These are phyloP conservation scores for Wickerhamomyces silvicola DNA, from an alignment of 805 yeast genomes.

Conservation along the genomic window DNA sequence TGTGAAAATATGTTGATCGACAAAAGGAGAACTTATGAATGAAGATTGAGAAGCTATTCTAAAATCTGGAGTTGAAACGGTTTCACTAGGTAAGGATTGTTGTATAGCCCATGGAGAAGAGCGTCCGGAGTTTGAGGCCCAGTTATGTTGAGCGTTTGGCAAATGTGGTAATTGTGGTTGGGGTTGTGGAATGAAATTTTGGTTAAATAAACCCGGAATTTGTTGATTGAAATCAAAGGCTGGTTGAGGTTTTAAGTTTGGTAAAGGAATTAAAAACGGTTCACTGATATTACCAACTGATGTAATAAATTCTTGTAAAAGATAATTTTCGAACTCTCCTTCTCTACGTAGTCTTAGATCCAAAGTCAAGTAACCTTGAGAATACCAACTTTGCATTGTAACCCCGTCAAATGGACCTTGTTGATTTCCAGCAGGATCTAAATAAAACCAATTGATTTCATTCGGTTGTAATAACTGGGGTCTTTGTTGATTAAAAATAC, in stretches of 20 bases:
- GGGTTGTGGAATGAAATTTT: conserved; percentile 2
- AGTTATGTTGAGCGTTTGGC: conserved; percentile 8
- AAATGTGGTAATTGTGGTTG: conserved; percentile 3
- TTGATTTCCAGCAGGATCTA: conserved; percentile 60
- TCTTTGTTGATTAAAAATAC: conserved; percentile 6
- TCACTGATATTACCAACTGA: conserved; percentile 40
- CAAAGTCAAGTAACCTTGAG: conserved; percentile 49
- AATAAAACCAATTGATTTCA: conserved; percentile 59
- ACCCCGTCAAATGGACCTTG: conserved; percentile 80
- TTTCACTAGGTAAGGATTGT: conserved; percentile 1
- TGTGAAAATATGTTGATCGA: not conserved
- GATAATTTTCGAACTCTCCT: conserved; percentile 42
- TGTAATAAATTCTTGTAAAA: conserved; percentile 48
- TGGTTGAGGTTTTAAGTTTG: conserved; percentile 6
- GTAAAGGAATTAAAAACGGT: conserved; percentile 61
- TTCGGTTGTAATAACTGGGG: conserved; percentile 28
- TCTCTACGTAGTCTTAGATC: conserved; percentile 53
- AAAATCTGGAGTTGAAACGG: conserved; percentile 5
- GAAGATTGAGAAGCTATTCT: conserved; percentile 13
- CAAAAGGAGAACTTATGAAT: conserved; percentile 6
- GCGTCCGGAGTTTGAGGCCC: conserved; percentile 12
- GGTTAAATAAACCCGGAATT: conserved; percentile 1
- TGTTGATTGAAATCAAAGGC: conserved; percentile 1
- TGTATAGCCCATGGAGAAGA: conserved; percentile 17
- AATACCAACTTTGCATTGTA: conserved; percentile 75